Percentiles rank a stretch among this genome's conserved stretches.
phyloP scores from a whole-genome alignment of 176 grass and related monocot species.

The Oryza meyeriana region DNA sequence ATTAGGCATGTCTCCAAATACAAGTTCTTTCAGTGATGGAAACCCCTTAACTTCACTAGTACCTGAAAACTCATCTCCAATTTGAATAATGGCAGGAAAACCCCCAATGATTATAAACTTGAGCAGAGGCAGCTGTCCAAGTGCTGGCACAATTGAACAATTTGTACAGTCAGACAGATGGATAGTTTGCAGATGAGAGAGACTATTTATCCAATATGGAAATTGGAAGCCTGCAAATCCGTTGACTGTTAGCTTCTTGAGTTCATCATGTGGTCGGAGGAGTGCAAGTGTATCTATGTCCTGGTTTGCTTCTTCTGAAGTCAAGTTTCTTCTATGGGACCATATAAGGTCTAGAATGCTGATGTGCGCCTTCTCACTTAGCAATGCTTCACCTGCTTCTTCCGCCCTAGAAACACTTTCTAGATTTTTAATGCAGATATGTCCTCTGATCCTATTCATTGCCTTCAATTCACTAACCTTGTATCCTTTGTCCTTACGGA shows the following conservation, averaged over 20 bases:
- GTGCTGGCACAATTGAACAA: constrained; percentile 47
- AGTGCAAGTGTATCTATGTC: constrained; percentile 43
- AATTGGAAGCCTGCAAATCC: constrained; percentile 54
- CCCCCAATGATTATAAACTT: constrained; percentile 52
- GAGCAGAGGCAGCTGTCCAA: constrained; percentile 61
- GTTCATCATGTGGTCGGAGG: constrained; percentile 51
- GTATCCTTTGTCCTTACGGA: constrained; percentile 53
- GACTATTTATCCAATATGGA: constrained; percentile 57
- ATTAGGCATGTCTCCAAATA: constrained; percentile 52
- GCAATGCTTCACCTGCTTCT: constrained; percentile 49
- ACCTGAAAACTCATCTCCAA: constrained; percentile 58
- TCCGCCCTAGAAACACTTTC: constrained; percentile 42
- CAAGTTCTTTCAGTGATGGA: constrained; percentile 55
- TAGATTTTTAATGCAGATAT: constrained; percentile 51
- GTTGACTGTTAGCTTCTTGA: constrained; percentile 57
- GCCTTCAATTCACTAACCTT: constrained; percentile 57
- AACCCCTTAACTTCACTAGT: constrained; percentile 36
- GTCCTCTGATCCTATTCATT: constrained; percentile 51
- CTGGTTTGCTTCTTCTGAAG: constrained; percentile 10
- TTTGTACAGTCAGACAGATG: constrained; percentile 59
- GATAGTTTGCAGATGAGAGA: constrained; percentile 58
- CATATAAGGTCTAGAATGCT: constrained; percentile 52
- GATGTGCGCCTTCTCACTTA: constrained; percentile 49
- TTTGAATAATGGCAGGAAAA: constrained; percentile 40
- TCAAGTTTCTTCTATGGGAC: constrained; percentile 35